Percentiles rank a stretch among this genome's conserved stretches.
These are phyloP conservation scores for Termitomyces sp. DNA, from an alignment of 768 basidiomycete species.

Conservation along the genomic window DNA sequence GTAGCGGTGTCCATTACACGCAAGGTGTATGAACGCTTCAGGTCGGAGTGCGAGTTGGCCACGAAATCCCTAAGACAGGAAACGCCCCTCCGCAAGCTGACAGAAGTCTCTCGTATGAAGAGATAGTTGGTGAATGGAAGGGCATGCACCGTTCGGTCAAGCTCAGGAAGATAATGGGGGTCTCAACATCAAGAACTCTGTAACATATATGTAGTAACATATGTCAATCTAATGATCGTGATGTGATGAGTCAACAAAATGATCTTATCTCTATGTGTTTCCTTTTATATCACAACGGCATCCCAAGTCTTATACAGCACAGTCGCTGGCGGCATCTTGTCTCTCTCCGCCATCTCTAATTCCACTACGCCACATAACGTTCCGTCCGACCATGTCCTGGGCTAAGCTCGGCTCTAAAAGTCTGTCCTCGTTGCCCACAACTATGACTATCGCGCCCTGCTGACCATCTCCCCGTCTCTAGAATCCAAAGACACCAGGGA, in stretches of 20 bases:
- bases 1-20: background rate
- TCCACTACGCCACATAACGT: conserved; percentile 10
- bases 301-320: conserved; percentile 9
- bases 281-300: conserved; percentile 5
- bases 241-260: background rate
- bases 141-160: too few relatives aligned
- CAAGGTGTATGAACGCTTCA: background rate
- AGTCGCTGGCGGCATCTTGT: conserved; percentile 25
- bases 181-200: too few relatives aligned
- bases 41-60: background rate
- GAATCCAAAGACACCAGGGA: conserved; percentile 69
- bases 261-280: conserved; percentile 3
- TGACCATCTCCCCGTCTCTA: conserved; percentile 18
- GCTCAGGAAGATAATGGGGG: background rate
- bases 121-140: too few relatives aligned
- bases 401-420: conserved; percentile 40
- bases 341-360: conserved; percentile 13
- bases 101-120: too few relatives aligned
- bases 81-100: background rate
- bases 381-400: conserved; percentile 44
- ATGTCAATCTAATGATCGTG: background rate
- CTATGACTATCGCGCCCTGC: conserved; percentile 1
- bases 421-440: conserved; percentile 16
- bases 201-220: background rate
- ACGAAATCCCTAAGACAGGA: background rate